A percentile compares a stretch with the other conserved stretches of the same genome.
Evolutionary conservation across 257 asterid genomes (phyloP).

Genomic region (Petunia secreta): DNA sequence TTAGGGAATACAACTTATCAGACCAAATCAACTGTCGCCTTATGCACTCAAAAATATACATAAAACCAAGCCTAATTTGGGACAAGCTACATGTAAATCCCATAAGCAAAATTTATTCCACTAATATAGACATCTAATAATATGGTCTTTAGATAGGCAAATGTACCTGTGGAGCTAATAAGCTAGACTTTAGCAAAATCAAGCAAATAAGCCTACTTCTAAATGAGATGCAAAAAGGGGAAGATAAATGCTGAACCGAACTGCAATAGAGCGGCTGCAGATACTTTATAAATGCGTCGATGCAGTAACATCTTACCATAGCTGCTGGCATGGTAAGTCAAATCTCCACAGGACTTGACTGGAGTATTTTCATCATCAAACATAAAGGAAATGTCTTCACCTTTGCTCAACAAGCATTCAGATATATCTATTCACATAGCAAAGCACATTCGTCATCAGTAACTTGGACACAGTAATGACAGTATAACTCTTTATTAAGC

Average conservation of each 20-base stretch:
- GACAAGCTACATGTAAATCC: neutral
- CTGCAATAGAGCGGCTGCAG: constrained; percentile 5
- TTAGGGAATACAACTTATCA: neutral
- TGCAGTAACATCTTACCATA: constrained; percentile 41
- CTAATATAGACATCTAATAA: constrained; percentile 3
- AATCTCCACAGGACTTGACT: constrained; percentile 70
- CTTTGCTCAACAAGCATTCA: constrained; percentile 45
- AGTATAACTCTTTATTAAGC: too few species aligned
- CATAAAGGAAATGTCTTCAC: constrained; percentile 49
- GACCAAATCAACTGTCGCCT: neutral
- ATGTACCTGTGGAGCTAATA: neutral
- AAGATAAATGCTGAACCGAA: neutral
- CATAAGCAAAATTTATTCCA: neutral
- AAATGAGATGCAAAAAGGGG: neutral
- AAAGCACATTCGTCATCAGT: constrained; percentile 30
- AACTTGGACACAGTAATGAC: neutral
- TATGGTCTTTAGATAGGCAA: constrained; percentile 7
- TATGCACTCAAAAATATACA: neutral
- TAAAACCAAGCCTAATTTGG: neutral
- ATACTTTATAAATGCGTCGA: neutral
- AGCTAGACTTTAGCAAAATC: neutral
- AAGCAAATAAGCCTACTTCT: neutral
- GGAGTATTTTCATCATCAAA: constrained; percentile 68
- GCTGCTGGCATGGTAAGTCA: constrained; percentile 49
- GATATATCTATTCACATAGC: constrained; percentile 51